Conservation (phyloP, 202 grass and related monocot species). For the Panicum hallii region DNA sequence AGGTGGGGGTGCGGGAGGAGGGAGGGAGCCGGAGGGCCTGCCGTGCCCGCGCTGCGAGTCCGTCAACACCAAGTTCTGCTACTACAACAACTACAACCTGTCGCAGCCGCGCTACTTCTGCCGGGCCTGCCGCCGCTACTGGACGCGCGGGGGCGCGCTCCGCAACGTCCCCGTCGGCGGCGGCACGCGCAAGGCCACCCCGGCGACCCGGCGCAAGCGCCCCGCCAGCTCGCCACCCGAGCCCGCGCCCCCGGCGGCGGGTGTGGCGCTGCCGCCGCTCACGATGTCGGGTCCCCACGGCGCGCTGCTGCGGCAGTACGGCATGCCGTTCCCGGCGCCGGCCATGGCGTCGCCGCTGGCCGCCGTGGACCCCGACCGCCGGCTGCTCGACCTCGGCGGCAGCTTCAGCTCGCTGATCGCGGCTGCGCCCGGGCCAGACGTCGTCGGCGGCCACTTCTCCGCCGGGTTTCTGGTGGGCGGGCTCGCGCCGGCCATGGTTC, state of each 20-base stretch:
- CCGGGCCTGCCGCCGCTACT: constrained; percentile 87
- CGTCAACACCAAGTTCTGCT: constrained; percentile 95
- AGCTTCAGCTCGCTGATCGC: constrained; percentile 72
- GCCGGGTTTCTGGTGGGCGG: constrained; percentile 20
- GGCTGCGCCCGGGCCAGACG: neutral
- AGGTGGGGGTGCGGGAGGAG: neutral
- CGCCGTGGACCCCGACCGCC: constrained; percentile 45
- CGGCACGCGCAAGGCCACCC: constrained; percentile 55
- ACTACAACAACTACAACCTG: constrained; percentile 99
- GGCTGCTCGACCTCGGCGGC: constrained; percentile 61
- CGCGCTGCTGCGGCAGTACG: constrained; percentile 20
- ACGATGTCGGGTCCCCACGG: neutral
- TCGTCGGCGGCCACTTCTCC: constrained; percentile 34
- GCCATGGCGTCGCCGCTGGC: neutral
- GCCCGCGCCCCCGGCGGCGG: neutral
- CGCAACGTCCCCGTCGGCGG: constrained; percentile 94
- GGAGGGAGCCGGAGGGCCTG: constrained; percentile 53
- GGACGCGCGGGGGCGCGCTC: constrained; percentile 85
- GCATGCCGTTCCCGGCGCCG: constrained; percentile 16
- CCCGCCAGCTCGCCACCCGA: neutral
- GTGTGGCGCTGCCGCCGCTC: neutral
- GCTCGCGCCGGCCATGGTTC: neutral
- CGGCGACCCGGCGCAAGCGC: constrained; percentile 44
- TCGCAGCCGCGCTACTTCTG: constrained; percentile 92
- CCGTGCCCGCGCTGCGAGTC: constrained; percentile 85